Evolutionary conservation across 495 filamentous ascomycete species (phyloP), one percentile per base, ranked within the genome.

Genomic region (Hyaloscypha hepaticicola): DNA sequence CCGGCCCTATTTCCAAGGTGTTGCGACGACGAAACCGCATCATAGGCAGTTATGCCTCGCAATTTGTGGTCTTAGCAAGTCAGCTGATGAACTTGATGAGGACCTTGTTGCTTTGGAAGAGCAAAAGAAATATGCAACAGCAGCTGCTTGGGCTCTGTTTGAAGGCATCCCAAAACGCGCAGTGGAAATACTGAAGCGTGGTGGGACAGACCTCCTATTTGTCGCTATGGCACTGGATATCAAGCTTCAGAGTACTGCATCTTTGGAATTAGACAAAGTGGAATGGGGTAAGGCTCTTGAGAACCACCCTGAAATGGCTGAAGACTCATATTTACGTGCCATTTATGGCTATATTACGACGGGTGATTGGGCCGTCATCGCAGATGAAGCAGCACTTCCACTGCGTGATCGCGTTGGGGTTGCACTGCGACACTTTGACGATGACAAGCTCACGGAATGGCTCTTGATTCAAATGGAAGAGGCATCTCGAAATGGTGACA

Each of bases 261-360:
- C 61, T 24, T n/a, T 59, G 3, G 55, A 41, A 19, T 9, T 70
- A 6, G 63, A 69, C 14, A 45, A 25, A 6, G 25, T 29, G 7
- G 33, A 64, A 41, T 77, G 82, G 77, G 81, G 78, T 22, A 76
- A 83, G 28, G 80, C 80, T 7, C 79, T 84, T 58, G 75, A 79
- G 0, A 86, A 86, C 66, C 53, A 71, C n/a, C 63, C 61, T 12
- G 45, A 56, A 41, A 69, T 71, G 66, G 64, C 66, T 2, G 81
- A 82, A 0, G 95, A 99, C 68, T 91, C 93, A 0, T 97, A 96
- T 71, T 84, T 95, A 11, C 87, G 93, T 57, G 93, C 93, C 0
- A 89, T 99, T 60, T 89, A 96, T n/a, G 88, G 91, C n/a, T 87
- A 92, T 58, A 92, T 97, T 57, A 88, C 90, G 56, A 92, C 89